Evolutionary conservation across 2,329 filamentous ascomycete genomes (phyloP).

Genomic region (Biscogniauxia mediterranea): DNA sequence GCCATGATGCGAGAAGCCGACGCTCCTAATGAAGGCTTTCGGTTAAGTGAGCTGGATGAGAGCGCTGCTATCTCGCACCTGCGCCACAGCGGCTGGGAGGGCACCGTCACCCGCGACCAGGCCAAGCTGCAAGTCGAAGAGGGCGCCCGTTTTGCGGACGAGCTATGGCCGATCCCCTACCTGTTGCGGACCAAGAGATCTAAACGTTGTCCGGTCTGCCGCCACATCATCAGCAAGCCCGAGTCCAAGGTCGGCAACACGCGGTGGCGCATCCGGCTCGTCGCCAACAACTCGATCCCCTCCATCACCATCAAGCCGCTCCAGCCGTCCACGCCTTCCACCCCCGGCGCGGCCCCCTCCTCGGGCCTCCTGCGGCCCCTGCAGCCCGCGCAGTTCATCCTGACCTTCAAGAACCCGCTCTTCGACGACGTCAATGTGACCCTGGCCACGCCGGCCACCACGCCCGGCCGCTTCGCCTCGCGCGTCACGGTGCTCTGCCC

Average conservation of each 20-base stretch:
- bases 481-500: conserved; percentile 91
- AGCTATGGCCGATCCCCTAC: conserved; percentile 78
- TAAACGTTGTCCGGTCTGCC: conserved; percentile 88
- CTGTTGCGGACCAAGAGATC: conserved; percentile 88
- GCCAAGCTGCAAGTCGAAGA: conserved; percentile 47
- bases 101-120: conserved; percentile 53
- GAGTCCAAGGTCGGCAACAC: conserved; percentile 87
- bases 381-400: conserved; percentile 69
- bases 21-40: conserved; percentile 68
- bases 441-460: conserved; percentile 77
- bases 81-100: conserved; percentile 59
- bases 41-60: conserved; percentile 61
- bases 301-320: conserved; percentile 71
- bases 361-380: conserved; percentile 53
- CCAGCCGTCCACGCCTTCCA: conserved; percentile 21
- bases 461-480: conserved; percentile 72
- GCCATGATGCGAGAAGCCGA: conserved; percentile 79
- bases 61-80: conserved; percentile 59
- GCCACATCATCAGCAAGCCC: conserved; percentile 92
- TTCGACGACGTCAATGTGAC: conserved; percentile 89
- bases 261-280: conserved; percentile 87
- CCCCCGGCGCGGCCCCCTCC: conserved; percentile 20
- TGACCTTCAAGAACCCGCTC: conserved; percentile 90
- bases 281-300: conserved; percentile 86
- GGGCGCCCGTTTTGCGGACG: conserved; percentile 63